Conservation (phyloP, 2,329 filamentous ascomycete species). For the Thelonectria olida region DNA sequence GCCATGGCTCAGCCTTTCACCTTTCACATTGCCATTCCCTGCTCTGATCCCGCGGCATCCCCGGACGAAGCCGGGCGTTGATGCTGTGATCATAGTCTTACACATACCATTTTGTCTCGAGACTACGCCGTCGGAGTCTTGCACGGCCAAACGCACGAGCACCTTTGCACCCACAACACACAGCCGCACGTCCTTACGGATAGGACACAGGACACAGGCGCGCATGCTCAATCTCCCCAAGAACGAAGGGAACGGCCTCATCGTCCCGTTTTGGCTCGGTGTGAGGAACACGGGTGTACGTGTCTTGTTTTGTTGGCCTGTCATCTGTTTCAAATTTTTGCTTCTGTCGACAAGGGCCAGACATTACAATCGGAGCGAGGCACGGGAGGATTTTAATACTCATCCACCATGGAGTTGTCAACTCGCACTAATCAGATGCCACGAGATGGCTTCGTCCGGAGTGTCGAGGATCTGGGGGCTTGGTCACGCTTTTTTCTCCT, state of each 20-base stretch:
- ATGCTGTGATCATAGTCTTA: slow-evolving; percentile 11
- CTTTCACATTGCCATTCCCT: slow-evolving; percentile 18
- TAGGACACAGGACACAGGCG: slow-evolving; percentile 2
- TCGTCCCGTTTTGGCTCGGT: slow-evolving; percentile 26
- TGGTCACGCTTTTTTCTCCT: not conserved
- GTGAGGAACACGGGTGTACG: slow-evolving; percentile 24
- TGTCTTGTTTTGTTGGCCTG: slow-evolving; percentile 36
- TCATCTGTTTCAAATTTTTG: slow-evolving; percentile 37
- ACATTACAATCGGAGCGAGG: not conserved
- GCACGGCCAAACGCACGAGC: slow-evolving; percentile 30
- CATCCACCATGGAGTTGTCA: not conserved
- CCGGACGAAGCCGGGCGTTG: slow-evolving; percentile 21
- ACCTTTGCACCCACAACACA: slow-evolving; percentile 5
- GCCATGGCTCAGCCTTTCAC: slow-evolving; percentile 19
- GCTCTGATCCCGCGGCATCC: slow-evolving; percentile 30
- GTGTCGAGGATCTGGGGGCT: not conserved
- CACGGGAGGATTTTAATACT: slow-evolving; percentile 5
- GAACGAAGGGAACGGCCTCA: slow-evolving; percentile 25
- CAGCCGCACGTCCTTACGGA: slow-evolving; percentile 21
- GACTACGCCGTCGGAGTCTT: slow-evolving; percentile 22
- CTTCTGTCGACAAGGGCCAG: slow-evolving; percentile 10
- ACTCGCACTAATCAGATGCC: not conserved
- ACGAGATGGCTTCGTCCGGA: not conserved
- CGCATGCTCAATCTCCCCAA: slow-evolving; percentile 32
- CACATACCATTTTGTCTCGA: slow-evolving; percentile 7